phyloP scores from a whole-genome alignment of 1,139 yeast species.

The Candida tunisiensis region DNA sequence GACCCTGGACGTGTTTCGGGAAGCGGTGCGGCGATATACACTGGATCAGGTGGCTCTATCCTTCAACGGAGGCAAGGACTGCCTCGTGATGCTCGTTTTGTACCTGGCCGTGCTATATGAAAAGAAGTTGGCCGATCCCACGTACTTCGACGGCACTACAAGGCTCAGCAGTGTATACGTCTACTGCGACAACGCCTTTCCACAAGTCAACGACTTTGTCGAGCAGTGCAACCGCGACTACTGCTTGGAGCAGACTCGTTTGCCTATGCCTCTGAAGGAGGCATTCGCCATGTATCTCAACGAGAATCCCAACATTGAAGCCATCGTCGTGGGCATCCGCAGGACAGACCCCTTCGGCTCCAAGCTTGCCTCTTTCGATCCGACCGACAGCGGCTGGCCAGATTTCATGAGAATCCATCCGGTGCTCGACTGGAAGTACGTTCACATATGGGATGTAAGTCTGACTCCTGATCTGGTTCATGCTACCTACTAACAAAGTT shows the following conservation, averaged over 20 bases:
- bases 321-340: slow-evolving; percentile 69
- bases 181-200: slow-evolving; percentile 50
- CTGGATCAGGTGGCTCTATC: slow-evolving; percentile 51
- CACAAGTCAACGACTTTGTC: slow-evolving; percentile 34
- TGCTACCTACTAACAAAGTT: slow-evolving; percentile 21
- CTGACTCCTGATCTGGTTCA: no score
- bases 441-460: slow-evolving; percentile 49
- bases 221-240: slow-evolving; percentile 16
- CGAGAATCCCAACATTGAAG: slow-evolving; percentile 29
- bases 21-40: slow-evolving; percentile 20
- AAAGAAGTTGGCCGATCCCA: slow-evolving; percentile 8
- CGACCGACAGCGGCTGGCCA: slow-evolving; percentile 86
- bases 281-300: slow-evolving; percentile 48
- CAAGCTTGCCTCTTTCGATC: slow-evolving; percentile 34
- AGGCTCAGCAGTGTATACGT: slow-evolving; percentile 41
- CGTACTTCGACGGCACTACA: slow-evolving; percentile 9
- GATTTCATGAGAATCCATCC: slow-evolving; percentile 64
- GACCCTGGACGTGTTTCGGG: slow-evolving; percentile 16
- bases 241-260: slow-evolving; percentile 16
- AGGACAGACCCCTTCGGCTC: slow-evolving; percentile 66
- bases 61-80: slow-evolving; percentile 86
- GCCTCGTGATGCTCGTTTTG: slow-evolving; percentile 63
- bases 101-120: slow-evolving; percentile 41
- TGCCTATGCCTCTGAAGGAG: slow-evolving; percentile 30
- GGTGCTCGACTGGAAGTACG: slow-evolving; percentile 64